A percentile compares a stretch with the other conserved stretches of the same genome.
phyloP scores from a whole-genome alignment of 2,329 filamentous ascomycete genomes.

The Dendrostoma leiphaemia region DNA sequence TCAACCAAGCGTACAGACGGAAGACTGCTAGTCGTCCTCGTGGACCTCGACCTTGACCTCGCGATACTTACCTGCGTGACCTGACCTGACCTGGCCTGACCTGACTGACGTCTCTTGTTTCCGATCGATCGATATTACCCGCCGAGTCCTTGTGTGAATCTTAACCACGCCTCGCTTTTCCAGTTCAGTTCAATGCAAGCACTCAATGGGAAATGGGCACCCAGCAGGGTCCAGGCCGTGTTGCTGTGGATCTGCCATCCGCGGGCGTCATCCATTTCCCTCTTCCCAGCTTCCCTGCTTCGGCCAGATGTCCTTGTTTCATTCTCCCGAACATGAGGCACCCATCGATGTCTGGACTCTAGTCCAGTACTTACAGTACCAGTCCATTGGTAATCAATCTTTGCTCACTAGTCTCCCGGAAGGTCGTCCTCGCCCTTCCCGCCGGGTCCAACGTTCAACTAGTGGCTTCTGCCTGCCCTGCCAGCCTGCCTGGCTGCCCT shows the following conservation, averaged over 20 bases:
- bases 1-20: too few species aligned
- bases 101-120: neutral
- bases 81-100: neutral
- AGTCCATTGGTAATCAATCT: too few species aligned
- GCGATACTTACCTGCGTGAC: too few species aligned
- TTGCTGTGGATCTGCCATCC: neutral
- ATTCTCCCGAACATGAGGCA: too few species aligned
- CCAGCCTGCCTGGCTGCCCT: neutral
- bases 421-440: too few species aligned
- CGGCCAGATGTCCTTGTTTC: neutral
- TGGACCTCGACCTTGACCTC: too few species aligned
- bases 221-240: neutral
- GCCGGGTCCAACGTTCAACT: too few species aligned
- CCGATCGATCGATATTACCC: neutral
- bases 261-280: neutral
- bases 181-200: neutral
- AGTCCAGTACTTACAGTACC: too few species aligned
- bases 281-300: neutral
- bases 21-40: too few species aligned
- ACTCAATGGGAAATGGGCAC: neutral
- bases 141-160: neutral
- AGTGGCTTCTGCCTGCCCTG: neutral
- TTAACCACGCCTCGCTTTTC: neutral
- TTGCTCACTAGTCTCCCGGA: too few species aligned
- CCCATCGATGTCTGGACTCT: too few species aligned